Evolutionary conservation across 2,329 filamentous ascomycete genomes (phyloP).

Genomic region (Exserohilum turcica): DNA sequence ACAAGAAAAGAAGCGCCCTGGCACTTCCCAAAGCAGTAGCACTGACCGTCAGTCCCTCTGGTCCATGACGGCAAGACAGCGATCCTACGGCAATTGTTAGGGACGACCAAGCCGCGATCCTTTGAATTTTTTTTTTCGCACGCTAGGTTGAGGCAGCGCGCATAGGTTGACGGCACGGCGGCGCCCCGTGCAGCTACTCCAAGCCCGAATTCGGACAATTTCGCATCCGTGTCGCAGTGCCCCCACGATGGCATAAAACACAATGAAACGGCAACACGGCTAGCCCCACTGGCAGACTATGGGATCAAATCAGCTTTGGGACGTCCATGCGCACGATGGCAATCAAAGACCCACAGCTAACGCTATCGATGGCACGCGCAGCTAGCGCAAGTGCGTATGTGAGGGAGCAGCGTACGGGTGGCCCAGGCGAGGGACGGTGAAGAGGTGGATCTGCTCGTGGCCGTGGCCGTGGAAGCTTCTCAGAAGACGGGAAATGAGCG

Average conservation of each 20-base stretch:
- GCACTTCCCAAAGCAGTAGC: conserved; percentile 6
- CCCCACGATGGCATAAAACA: conserved; percentile 12
- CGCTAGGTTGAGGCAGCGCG: conserved; percentile 3
- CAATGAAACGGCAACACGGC: conserved; percentile 15
- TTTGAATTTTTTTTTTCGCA: conserved; percentile 1
- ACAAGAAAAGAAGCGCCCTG: conserved; percentile 7
- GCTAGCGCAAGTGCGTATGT: conserved; percentile 2
- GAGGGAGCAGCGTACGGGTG: background rate
- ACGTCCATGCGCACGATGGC: background rate
- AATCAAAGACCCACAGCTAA: conserved; percentile 1
- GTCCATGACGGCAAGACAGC: conserved; percentile 10
- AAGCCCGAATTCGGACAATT: conserved; percentile 8
- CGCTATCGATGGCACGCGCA: conserved; percentile 2
- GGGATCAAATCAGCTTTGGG: conserved; percentile 7
- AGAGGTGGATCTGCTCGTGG: conserved; percentile 8
- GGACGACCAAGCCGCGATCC: conserved; percentile 9
- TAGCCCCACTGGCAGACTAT: conserved; percentile 7
- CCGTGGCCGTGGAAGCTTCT: conserved; percentile 8
- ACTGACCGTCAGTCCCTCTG: conserved; percentile 1
- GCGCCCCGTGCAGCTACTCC: conserved; percentile 6
- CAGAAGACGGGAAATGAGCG: conserved; percentile 10
- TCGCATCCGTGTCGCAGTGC: background rate
- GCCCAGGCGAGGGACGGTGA: conserved; percentile 8
- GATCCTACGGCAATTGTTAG: conserved; percentile 12
- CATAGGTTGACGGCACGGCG: conserved; percentile 6